These are phyloP conservation scores for Elaeagnus macrophylla DNA, from an alignment of 306 rosid species.

Conservation along the genomic window DNA sequence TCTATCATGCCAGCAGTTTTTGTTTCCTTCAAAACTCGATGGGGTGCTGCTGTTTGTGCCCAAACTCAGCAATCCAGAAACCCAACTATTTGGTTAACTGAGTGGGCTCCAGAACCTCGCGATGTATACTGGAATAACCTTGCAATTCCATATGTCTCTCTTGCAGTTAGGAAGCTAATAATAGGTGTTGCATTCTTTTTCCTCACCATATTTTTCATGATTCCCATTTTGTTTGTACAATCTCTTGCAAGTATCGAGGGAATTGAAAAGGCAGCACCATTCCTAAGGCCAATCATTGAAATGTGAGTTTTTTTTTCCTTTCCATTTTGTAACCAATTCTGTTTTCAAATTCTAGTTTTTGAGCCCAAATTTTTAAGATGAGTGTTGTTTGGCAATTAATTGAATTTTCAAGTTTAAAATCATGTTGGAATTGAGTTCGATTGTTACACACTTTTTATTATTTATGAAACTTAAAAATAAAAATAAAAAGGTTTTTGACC, in stretches of 20 bases:
- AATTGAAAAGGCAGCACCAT: slow-evolving; percentile 61
- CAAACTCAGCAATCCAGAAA: slow-evolving; percentile 94
- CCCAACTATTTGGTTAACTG: slow-evolving; percentile 88
- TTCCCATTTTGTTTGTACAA: slow-evolving; percentile 90
- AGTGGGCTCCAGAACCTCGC: slow-evolving; percentile 97
- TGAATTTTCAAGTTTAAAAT: too few species aligned
- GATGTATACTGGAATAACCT: slow-evolving; percentile 86
- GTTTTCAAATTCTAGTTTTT: too few species aligned
- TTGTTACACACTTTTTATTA: too few species aligned
- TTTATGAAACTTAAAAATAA: too few species aligned
- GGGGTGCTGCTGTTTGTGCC: slow-evolving; percentile 99
- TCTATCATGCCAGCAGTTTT: slow-evolving; percentile 82
- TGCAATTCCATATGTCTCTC: slow-evolving; percentile 84
- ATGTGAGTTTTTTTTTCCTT: too few species aligned
- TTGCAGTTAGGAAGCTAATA: slow-evolving; percentile 66
- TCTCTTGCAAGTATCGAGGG: slow-evolving; percentile 84
- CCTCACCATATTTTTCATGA: slow-evolving; percentile 94
- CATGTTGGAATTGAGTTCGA: too few species aligned
- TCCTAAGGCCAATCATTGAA: slow-evolving; percentile 34
- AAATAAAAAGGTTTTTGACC: too few species aligned
- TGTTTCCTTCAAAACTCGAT: slow-evolving; percentile 84
- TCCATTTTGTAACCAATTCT: too few species aligned
- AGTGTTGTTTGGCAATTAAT: too few species aligned
- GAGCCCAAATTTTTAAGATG: too few species aligned
- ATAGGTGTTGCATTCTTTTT: slow-evolving; percentile 83